phyloP scores from a whole-genome alignment of 768 basidiomycete genomes.

The Cubamyces lactineus region DNA sequence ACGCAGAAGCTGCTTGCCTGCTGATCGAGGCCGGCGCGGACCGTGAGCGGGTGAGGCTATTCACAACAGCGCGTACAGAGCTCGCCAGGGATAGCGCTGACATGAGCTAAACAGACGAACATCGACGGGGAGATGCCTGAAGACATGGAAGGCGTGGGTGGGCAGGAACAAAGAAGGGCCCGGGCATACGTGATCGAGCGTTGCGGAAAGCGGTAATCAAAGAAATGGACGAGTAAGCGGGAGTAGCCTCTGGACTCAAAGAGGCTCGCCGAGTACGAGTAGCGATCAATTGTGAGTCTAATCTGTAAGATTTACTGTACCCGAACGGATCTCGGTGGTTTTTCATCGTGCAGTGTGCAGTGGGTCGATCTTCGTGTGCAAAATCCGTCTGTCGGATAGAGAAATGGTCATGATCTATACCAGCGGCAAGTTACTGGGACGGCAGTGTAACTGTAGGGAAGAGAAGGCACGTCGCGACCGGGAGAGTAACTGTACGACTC shows the following conservation, averaged over 20 bases:
- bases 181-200: conserved; percentile 73
- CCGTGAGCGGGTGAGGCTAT: conserved; percentile 71
- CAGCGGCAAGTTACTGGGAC: conserved; percentile 16
- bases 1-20: conserved; percentile 87
- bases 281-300: conserved; percentile 8
- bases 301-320: conserved; percentile 9
- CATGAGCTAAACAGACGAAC: conserved; percentile 44
- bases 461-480: conserved; percentile 14
- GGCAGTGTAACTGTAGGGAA: conserved; percentile 15
- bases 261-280: background rate
- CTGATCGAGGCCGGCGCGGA: conserved; percentile 97
- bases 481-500: conserved; percentile 4
- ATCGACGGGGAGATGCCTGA: conserved; percentile 87
- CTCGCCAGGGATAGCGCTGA: background rate
- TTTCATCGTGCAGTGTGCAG: background rate
- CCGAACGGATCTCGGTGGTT: conserved; percentile 11
- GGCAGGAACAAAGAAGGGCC: conserved; percentile 81
- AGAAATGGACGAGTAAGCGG: no score
- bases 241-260: background rate
- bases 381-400: background rate
- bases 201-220: conserved; percentile 60
- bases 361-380: background rate
- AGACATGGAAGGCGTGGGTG: conserved; percentile 88
- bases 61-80: conserved; percentile 1
- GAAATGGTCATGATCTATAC: background rate